Conservation (phyloP, 805 yeast genomes). For the Metschnikowia cubensis region DNA sequence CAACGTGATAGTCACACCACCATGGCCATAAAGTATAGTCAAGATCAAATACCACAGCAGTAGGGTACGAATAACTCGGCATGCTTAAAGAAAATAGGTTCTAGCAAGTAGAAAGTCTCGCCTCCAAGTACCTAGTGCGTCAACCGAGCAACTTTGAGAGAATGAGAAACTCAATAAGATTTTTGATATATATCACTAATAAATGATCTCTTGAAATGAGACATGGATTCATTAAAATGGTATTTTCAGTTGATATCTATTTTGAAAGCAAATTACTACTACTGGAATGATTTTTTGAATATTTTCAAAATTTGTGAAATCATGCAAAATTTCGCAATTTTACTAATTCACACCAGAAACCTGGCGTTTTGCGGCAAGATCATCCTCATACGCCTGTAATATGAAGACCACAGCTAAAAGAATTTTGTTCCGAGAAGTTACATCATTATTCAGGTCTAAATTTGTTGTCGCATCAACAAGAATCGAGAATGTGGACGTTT, state of each 20-base stretch:
- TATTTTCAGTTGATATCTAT: not conserved
- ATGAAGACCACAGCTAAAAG: slow-evolving; percentile 7
- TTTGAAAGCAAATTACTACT: not conserved
- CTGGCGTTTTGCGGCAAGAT: not conserved
- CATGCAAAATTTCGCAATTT: not conserved
- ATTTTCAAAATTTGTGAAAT: not conserved
- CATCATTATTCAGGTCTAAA: slow-evolving; percentile 9
- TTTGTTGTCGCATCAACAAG: slow-evolving; percentile 5
- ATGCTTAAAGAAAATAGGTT: not conserved
- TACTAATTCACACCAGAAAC: not conserved
- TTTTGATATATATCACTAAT: not conserved
- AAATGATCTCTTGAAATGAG: not conserved
- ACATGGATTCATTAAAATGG: not conserved
- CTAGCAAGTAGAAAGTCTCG: not conserved
- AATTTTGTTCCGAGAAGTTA: slow-evolving; percentile 4
- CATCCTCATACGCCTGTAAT: slow-evolving; percentile 12
- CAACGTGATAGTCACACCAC: slow-evolving; percentile 77
- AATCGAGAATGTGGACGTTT: slow-evolving; percentile 6
- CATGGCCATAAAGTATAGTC: slow-evolving; percentile 81
- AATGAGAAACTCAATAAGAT: not conserved
- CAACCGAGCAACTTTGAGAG: not conserved
- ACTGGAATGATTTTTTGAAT: not conserved
- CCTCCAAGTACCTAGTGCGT: not conserved
- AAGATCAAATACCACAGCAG: slow-evolving; percentile 64
- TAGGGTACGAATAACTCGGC: slow-evolving; percentile 22